Conservation (phyloP, 257 asterid genomes). For the Perilla frutescens region DNA sequence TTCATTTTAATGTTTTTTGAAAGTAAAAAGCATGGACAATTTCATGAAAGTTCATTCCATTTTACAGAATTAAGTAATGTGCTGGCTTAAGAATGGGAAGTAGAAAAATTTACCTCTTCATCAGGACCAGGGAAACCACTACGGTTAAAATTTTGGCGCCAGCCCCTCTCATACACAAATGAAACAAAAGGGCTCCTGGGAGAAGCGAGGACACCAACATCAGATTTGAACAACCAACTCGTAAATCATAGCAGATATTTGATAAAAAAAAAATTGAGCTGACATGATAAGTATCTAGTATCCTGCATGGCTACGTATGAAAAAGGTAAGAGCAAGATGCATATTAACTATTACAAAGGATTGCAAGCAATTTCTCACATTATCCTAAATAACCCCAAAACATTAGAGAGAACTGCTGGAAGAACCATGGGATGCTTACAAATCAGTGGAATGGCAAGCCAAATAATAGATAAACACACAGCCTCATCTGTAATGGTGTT, state of each 20-base stretch:
- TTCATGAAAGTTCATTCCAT: conserved; percentile 4
- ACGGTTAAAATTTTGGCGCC: conserved; percentile 89
- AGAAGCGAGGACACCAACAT: conserved; percentile 30
- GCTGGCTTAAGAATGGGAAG: conserved; percentile 24
- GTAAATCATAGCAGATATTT: neutral
- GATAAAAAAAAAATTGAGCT: too few species aligned
- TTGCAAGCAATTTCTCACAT: conserved; percentile 6
- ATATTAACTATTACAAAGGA: neutral
- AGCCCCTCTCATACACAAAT: conserved; percentile 93
- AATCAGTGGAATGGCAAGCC: neutral
- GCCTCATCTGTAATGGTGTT: neutral
- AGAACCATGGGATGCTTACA: neutral
- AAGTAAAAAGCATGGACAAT: conserved; percentile 12
- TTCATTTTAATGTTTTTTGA: conserved; percentile 14
- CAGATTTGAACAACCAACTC: conserved; percentile 29
- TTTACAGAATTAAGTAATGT: conserved; percentile 13
- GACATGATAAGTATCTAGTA: neutral
- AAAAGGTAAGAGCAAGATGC: neutral
- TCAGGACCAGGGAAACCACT: conserved; percentile 98
- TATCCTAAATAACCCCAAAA: neutral
- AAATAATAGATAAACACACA: neutral
- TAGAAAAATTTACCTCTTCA: conserved; percentile 74
- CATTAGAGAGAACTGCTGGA: neutral
- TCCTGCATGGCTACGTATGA: neutral
- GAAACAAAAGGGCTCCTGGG: conserved; percentile 95